Percentiles rank a stretch among this genome's conserved stretches.
Conservation (phyloP, 2,329 filamentous ascomycete genomes). For the Tympanopsis confertula region DNA sequence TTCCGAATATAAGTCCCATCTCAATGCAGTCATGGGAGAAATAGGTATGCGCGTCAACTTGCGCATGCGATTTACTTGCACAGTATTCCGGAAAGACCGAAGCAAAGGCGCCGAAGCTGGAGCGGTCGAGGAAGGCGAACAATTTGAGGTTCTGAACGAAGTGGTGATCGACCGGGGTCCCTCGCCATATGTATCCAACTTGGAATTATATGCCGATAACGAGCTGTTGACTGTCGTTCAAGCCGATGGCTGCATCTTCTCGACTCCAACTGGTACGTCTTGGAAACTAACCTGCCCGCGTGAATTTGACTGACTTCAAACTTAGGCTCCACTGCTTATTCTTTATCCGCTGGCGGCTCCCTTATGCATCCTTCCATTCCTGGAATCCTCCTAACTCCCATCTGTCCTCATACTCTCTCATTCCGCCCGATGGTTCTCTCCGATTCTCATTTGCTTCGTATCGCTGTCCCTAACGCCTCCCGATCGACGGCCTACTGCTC, state of each 20-base stretch:
- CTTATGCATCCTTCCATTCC: conserved; percentile 95
- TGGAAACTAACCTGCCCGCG: not conserved
- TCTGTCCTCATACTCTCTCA: conserved; percentile 91
- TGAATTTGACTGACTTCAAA: not conserved
- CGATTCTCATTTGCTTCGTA: conserved; percentile 82
- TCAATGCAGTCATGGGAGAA: conserved; percentile 84
- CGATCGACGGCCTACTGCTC: conserved; percentile 92
- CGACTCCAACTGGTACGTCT: conserved; percentile 66
- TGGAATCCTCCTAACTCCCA: conserved; percentile 89
- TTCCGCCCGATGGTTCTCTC: conserved; percentile 97
- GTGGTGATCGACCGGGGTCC: conserved; percentile 95
- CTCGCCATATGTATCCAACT: conserved; percentile 89
- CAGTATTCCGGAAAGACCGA: conserved; percentile 68
- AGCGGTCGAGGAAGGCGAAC: conserved; percentile 77
- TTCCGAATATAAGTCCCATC: conserved; percentile 72
- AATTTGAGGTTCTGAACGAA: conserved; percentile 96
- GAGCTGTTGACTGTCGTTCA: conserved; percentile 91
- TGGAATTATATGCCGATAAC: conserved; percentile 91
- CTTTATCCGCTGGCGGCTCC: conserved; percentile 85
- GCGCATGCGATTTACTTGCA: conserved; percentile 98
- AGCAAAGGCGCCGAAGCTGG: conserved; percentile 25
- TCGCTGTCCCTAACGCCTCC: conserved; percentile 73
- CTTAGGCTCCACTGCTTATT: conserved; percentile 63
- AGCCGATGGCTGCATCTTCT: conserved; percentile 95
- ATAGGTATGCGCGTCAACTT: conserved; percentile 94